These are phyloP conservation scores for Plasmodium gallinaceum DNA, from an alignment of 169 alveolate species.

Conservation along the genomic window DNA sequence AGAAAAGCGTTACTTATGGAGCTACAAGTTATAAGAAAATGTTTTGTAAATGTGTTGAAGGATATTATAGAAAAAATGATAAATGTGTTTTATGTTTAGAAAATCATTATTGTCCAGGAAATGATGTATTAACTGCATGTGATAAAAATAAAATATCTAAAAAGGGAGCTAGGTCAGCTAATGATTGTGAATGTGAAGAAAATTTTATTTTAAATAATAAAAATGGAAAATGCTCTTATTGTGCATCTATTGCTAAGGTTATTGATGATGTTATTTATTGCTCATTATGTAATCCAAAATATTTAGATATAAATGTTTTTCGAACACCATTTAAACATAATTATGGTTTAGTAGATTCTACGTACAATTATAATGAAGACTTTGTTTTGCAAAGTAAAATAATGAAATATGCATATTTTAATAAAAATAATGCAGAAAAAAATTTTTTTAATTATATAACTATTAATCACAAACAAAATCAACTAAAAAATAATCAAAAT, in stretches of 20 bases:
- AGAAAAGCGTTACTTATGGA: conserved; percentile 38
- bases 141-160: conserved; percentile 23
- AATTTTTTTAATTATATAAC: conserved; percentile 6
- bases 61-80: conserved; percentile 76
- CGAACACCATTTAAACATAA: conserved; percentile 26
- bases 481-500: neutral
- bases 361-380: conserved; percentile 52
- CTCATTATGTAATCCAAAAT: conserved; percentile 42
- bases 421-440: neutral
- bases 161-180: conserved; percentile 35
- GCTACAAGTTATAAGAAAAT: conserved; percentile 75
- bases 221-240: conserved; percentile 32
- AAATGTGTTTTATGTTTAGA: conserved; percentile 78
- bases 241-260: conserved; percentile 70
- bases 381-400: conserved; percentile 19
- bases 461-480: neutral
- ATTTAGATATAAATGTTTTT: conserved; percentile 27
- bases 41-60: conserved; percentile 79
- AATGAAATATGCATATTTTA: conserved; percentile 45
- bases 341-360: conserved; percentile 47
- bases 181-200: conserved; percentile 52
- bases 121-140: conserved; percentile 18
- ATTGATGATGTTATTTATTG: conserved; percentile 46
- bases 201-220: conserved; percentile 42
- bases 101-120: conserved; percentile 77